Base-by-base conservation (phyloP, 2,329 filamentous ascomycete genomes). In the Stagonosporopsis cucurbitacearum region DNA sequence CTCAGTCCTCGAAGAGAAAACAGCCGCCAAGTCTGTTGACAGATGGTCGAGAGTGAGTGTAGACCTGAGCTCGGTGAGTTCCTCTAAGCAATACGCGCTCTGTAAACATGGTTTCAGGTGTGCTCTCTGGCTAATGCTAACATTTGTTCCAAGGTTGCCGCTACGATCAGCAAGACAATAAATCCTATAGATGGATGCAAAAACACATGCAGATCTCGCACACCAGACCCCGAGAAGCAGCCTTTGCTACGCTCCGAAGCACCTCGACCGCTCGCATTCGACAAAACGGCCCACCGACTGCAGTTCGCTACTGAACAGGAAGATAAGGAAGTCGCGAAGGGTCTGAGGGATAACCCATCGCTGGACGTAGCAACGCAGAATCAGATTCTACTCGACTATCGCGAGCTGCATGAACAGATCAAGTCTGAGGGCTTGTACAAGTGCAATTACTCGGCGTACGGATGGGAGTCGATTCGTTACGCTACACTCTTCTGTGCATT, bases 371-470 rank as follows among this genome's bases (percentile, higher is more conserved):
- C 72, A 8, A 81, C 83, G 4, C 86, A 88, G 73, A 72, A 78
- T 12, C 77, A 79, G 20, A 87, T 89, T 61, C 74, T 79, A 0
- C 49, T 62, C 41, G 84, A 85, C 63, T 89, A 88, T 71, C 80
- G 82, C 12, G 70, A 68, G 3, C 73, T 89, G 28, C 84, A 88
- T 64, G 75, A 85, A 59, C 76, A 77, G 37, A 70, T 89, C 58
- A 77, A 80, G 47, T 80, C 82, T 8, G 76, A 80, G 56, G 85
- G 86, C 2, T 77, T 84, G 17, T 89, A 88, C 73, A 60, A 82
- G 9, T 88, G 86, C 62, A 79, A 75, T 1, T 87, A 86, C 70
- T 61, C 74, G 1, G 82, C 84, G 37, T 89, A 89, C 57, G 82
- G 70, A 57, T 84, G 83, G 70, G 86, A 88, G 67, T 72, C 79